phyloP scores from a whole-genome alignment of 768 basidiomycete genomes.

The Melanogaster broomeanus region DNA sequence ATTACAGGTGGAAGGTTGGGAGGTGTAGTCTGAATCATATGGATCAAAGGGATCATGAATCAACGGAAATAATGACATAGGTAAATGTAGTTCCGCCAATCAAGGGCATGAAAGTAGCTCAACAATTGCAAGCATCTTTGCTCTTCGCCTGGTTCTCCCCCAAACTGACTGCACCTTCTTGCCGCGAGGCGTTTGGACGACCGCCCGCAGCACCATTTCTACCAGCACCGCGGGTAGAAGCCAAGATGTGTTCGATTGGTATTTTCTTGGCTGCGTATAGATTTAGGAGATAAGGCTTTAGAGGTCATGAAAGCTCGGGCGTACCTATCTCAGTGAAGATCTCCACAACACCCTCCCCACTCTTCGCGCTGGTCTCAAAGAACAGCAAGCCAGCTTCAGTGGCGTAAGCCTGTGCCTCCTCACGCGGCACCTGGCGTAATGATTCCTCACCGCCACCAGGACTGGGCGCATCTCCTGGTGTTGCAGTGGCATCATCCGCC shows the following conservation, averaged over 20 bases:
- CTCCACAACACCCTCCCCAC: conserved; percentile 92
- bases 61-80: conserved; percentile 17
- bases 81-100: conserved; percentile 18
- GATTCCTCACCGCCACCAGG: conserved; percentile 61
- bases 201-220: conserved; percentile 58
- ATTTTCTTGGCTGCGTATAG: conserved; percentile 68
- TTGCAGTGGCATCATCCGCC: conserved; percentile 89
- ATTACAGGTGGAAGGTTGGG: conserved; percentile 25
- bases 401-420: conserved; percentile 96
- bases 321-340: conserved; percentile 97
- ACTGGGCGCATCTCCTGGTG: conserved; percentile 70
- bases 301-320: conserved; percentile 19
- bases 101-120: conserved; percentile 29
- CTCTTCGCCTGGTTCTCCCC: conserved; percentile 65
- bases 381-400: conserved; percentile 92
- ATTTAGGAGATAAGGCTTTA: background rate
- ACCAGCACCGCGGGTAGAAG: conserved; percentile 71
- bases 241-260: conserved; percentile 92
- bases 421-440: conserved; percentile 85
- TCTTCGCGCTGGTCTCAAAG: conserved; percentile 98
- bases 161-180: conserved; percentile 64
- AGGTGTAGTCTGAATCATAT: conserved; percentile 27
- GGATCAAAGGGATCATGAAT: conserved; percentile 21
- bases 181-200: conserved; percentile 51
- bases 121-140: conserved; percentile 84